These are phyloP conservation scores for Acanthamoeba culbertsoni DNA, from an alignment of 208 protist genomes.

Conservation along the genomic window DNA sequence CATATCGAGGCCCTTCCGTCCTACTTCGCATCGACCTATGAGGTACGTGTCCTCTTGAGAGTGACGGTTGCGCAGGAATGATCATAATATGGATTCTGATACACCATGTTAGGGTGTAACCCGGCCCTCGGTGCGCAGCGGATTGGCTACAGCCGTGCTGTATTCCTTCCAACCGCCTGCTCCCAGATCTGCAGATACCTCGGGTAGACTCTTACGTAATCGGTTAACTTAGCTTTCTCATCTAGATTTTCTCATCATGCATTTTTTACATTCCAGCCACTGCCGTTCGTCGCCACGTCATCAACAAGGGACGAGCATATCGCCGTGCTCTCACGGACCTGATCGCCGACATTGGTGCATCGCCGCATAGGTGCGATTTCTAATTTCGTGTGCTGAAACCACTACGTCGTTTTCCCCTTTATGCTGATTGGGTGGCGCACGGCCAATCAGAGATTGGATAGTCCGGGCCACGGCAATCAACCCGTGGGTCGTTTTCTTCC, in stretches of 20 bases:
- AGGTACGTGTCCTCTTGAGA: background rate
- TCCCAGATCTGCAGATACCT: conserved; percentile 8
- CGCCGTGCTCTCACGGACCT: background rate
- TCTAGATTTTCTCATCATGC: background rate
- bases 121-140: conserved; percentile 25
- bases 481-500: conserved; percentile 28
- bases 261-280: background rate
- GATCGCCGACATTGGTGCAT: conserved; percentile 22
- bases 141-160: conserved; percentile 5
- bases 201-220: background rate
- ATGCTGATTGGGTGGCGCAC: too few species aligned
- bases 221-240: background rate
- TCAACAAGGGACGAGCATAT: conserved; percentile 50
- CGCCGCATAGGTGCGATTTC: background rate
- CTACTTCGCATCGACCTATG: conserved; percentile 12
- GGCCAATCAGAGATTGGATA: conserved; percentile 1
- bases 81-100: too few species aligned
- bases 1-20: background rate
- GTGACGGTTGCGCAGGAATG: too few species aligned
- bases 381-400: background rate
- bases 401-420: too few species aligned
- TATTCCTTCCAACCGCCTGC: conserved; percentile 46
- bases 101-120: conserved; percentile 39
- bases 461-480: conserved; percentile 28
- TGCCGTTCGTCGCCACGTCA: background rate